Evolutionary conservation across 2,329 filamentous ascomycete species (phyloP), one percentile per base, ranked within the genome.

Genomic region (Corynespora cassiicola): DNA sequence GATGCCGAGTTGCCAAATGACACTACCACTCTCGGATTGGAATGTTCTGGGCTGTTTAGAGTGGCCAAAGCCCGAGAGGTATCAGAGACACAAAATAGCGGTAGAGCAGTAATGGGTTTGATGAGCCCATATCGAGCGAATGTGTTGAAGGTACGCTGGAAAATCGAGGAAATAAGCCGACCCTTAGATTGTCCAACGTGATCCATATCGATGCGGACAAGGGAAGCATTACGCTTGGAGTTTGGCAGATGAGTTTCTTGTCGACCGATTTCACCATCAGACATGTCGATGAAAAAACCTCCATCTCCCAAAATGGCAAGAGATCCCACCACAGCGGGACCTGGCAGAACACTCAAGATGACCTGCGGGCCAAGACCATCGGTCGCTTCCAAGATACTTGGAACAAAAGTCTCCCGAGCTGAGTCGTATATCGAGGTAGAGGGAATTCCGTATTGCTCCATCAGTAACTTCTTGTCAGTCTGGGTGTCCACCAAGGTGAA

Each of bases 401-500:
- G 9, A 9, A 24, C 22, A n/a, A 24, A 24, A n/a, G 9, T 24
- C 9, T n/a, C 9, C 9, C 9, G 22, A 24, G 22, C 22, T 9
- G 22, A n/a, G 22, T 24, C 22, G n/a, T 9, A 24, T 9, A 24
- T 24, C 9, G n/a, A 9, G 9, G 22, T n/a, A n/a, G 9, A 16
- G 2, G 44, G 39, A 21, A 68, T 40, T 6, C 31, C 30, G 12
- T 29, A 45, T n/a, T 31, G 15, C 7, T 38, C 28, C 16, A 41
- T 43, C 2, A 56, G 36, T 3, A 50, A 18, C 19, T 47, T 7
- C 14, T 19, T 31, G 41, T 58, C 53, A 12, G 39, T 31, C 4
- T 38, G 12, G 8, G 19, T 31, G 7, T 49, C 47, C 2, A 57
- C 55, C 7, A 56, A 59, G 4, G 37, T 45, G 26, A 45, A 54